A percentile compares a stretch with the other conserved stretches of the same genome.
phyloP scores from a whole-genome alignment of 257 asterid genomes.

The Avicennia marina region DNA sequence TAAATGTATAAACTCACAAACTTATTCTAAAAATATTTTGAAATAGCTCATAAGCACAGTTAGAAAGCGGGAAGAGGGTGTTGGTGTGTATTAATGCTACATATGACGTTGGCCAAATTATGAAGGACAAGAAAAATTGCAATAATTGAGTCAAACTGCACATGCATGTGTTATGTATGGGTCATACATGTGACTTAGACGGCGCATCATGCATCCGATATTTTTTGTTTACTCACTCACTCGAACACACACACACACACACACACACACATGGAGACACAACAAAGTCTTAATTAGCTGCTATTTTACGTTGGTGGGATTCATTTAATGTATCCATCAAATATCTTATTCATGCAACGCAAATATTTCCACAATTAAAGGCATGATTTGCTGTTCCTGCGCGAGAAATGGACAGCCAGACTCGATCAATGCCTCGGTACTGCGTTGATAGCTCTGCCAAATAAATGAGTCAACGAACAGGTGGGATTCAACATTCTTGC shows the following conservation, averaged over 20 bases:
- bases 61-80: slow-evolving; percentile 6
- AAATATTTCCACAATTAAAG: not conserved
- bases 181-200: slow-evolving; percentile 20
- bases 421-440: not conserved
- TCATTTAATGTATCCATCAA: not conserved
- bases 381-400: not conserved
- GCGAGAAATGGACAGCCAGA: not conserved
- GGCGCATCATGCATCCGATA: slow-evolving; percentile 19
- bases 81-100: not conserved
- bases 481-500: too few species aligned
- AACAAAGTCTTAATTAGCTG: too few species aligned
- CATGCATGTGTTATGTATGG: slow-evolving; percentile 23
- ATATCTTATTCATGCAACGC: not conserved
- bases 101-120: not conserved
- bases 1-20: too few species aligned
- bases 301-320: too few species aligned
- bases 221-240: slow-evolving; percentile 1
- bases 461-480: too few species aligned
- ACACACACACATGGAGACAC: too few species aligned
- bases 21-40: too few species aligned
- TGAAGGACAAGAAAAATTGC: not conserved
- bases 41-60: too few species aligned
- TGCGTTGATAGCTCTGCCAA: not conserved
- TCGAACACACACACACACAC: too few species aligned
- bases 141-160: slow-evolving; percentile 27